A percentile compares a stretch with the other conserved stretches of the same genome.
phyloP scores from a whole-genome alignment of 176 grass and related monocot genomes.

The Hyparrhenia diplandra region DNA sequence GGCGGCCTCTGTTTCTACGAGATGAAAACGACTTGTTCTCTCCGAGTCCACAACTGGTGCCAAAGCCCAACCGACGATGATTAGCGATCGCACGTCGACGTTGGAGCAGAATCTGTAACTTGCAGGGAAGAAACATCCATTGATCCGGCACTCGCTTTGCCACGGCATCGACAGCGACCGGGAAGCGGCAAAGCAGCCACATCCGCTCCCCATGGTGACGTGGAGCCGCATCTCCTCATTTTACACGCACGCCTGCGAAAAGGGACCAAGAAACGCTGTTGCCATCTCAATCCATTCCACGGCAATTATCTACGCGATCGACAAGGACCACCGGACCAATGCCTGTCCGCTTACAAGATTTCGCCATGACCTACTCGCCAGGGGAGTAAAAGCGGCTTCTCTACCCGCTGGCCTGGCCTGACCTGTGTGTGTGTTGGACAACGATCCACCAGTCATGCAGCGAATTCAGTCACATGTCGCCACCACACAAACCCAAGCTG shows the following conservation, averaged over 20 bases:
- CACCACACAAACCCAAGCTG: background rate
- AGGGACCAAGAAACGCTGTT: background rate
- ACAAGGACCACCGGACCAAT: slow-evolving; percentile 1
- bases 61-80: background rate
- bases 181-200: background rate
- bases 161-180: slow-evolving; percentile 8
- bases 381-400: background rate
- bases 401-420: background rate
- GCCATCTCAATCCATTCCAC: too few relatives aligned
- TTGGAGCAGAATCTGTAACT: slow-evolving; percentile 3
- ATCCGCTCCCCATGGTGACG: background rate
- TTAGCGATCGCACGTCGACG: background rate
- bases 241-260: background rate
- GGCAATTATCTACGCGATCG: background rate
- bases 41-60: background rate
- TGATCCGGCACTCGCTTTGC: background rate
- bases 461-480: background rate
- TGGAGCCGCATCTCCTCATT: background rate
- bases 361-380: background rate
- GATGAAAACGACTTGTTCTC: background rate
- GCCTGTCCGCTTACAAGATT: background rate
- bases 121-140: background rate
- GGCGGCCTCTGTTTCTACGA: background rate
- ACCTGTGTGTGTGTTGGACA: background rate
- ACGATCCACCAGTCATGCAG: background rate